A percentile compares a stretch with the other conserved stretches of the same genome.
These are phyloP conservation scores for Panicum hallii DNA, from an alignment of 202 grass and related monocot species.

Conservation along the genomic window DNA sequence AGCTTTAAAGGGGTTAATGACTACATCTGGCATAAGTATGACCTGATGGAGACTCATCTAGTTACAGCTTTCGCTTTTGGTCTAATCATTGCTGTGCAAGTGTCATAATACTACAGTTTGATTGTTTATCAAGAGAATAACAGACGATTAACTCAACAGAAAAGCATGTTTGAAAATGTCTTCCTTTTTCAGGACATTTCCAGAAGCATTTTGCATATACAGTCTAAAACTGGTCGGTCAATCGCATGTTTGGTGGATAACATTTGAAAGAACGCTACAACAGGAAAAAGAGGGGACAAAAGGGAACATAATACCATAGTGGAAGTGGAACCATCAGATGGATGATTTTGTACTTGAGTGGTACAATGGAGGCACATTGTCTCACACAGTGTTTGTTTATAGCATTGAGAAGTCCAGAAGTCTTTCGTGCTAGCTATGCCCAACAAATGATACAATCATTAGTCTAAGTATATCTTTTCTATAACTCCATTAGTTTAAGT, in stretches of 20 bases:
- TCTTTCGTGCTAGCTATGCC: slow-evolving; percentile 28
- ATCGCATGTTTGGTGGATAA: slow-evolving; percentile 32
- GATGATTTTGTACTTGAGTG: slow-evolving; percentile 37
- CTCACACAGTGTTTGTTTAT: slow-evolving; percentile 49
- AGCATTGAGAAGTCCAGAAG: slow-evolving; percentile 12
- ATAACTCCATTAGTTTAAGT: slow-evolving; percentile 26
- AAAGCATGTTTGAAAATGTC: slow-evolving; percentile 5
- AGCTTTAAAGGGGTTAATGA: slow-evolving; percentile 11
- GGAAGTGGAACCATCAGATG: slow-evolving; percentile 43
- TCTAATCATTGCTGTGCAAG: neutral
- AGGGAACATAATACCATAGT: slow-evolving; percentile 13
- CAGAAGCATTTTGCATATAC: neutral
- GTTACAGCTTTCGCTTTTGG: slow-evolving; percentile 19
- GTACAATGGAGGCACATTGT: slow-evolving; percentile 22
- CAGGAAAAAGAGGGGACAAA: neutral
- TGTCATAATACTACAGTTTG: slow-evolving; percentile 13
- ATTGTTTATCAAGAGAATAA: slow-evolving; percentile 15
- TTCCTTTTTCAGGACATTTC: neutral
- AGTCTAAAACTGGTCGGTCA: slow-evolving; percentile 10
- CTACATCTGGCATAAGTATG: slow-evolving; percentile 1
- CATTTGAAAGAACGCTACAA: slow-evolving; percentile 11
- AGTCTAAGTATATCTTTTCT: slow-evolving; percentile 15
- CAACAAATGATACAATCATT: slow-evolving; percentile 49
- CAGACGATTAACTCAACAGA: neutral
- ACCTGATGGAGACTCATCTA: neutral